Conservation (phyloP, 2,329 filamentous ascomycete genomes). For the Chaetoscypha palmicola region DNA sequence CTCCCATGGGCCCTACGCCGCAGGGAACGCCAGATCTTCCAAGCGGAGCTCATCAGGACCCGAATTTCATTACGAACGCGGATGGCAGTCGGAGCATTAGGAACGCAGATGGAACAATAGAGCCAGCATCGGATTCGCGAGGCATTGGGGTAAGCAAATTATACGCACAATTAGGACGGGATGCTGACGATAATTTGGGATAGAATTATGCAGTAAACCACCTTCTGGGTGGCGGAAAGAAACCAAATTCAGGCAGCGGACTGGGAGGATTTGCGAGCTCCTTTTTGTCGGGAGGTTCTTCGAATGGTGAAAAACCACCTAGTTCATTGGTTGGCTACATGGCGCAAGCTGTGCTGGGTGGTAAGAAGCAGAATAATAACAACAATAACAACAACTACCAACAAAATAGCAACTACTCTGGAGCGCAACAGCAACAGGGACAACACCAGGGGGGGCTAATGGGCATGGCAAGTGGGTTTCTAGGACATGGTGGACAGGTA, state of each 20-base stretch:
- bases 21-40: constrained; percentile 38
- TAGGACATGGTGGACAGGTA: constrained; percentile 23
- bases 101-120: constrained; percentile 53
- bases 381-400: constrained; percentile 18
- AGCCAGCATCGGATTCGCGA: constrained; percentile 49
- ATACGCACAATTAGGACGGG: background rate
- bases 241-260: constrained; percentile 19
- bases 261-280: constrained; percentile 15
- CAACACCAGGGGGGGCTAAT: constrained; percentile 27
- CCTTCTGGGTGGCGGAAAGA: constrained; percentile 31
- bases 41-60: constrained; percentile 24
- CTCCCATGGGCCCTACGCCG: constrained; percentile 54
- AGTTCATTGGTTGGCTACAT: constrained; percentile 33
- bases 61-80: constrained; percentile 49
- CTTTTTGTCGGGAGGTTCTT: background rate
- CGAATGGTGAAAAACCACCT: constrained; percentile 25
- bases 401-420: constrained; percentile 34
- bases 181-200: constrained; percentile 10
- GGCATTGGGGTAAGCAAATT: constrained; percentile 55
- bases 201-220: constrained; percentile 31
- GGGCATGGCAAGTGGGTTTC: constrained; percentile 20
- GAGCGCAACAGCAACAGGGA: constrained; percentile 24
- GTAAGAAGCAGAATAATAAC: constrained; percentile 33
- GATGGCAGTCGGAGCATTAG: constrained; percentile 56
- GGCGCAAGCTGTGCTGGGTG: constrained; percentile 37